phyloP scores from a whole-genome alignment of 2,329 filamentous ascomycete species.

The Ophiocordyceps australis region DNA sequence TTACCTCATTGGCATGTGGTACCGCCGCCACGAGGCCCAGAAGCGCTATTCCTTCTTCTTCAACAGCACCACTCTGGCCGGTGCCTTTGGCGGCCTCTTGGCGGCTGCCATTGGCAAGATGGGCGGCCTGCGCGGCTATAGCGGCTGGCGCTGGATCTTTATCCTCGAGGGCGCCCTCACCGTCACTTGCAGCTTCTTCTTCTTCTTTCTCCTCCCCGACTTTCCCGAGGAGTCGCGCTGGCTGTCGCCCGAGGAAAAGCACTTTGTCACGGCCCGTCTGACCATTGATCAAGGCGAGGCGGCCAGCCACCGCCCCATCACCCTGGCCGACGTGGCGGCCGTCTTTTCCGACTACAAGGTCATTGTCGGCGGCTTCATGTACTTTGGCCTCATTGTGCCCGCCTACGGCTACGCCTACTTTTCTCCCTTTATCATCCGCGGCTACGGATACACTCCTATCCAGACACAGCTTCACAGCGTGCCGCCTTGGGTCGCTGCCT shows the following conservation, averaged over 20 bases:
- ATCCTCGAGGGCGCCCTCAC: conserved; percentile 58
- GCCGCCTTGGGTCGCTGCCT: conserved; percentile 48
- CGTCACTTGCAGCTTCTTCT: conserved; percentile 38
- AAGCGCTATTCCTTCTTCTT: conserved; percentile 93
- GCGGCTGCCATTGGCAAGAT: conserved; percentile 83
- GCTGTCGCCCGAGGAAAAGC: conserved; percentile 51
- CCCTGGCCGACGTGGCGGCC: conserved; percentile 34
- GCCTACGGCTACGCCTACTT: conserved; percentile 69
- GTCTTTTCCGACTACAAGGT: conserved; percentile 62
- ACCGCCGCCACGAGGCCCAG: conserved; percentile 72
- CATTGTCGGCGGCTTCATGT: conserved; percentile 61
- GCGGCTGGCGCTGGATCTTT: conserved; percentile 70
- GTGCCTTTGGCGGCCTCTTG: conserved; percentile 72
- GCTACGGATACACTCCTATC: conserved; percentile 42
- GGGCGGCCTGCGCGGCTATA: conserved; percentile 49
- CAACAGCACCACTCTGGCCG: conserved; percentile 58
- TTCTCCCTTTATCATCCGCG: conserved; percentile 50
- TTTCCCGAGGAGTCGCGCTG: conserved; percentile 63
- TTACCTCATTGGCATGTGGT: conserved; percentile 78
- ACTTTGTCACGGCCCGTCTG: conserved; percentile 47
- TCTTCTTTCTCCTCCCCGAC: conserved; percentile 53
- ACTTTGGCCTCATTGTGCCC: conserved; percentile 62
- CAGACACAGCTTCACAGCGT: conserved; percentile 39
- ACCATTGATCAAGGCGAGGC: conserved; percentile 50
- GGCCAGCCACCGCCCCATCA: conserved; percentile 43